Conservation (phyloP, 805 yeast genomes). For the Kluyveromyces dobzhanskii region DNA sequence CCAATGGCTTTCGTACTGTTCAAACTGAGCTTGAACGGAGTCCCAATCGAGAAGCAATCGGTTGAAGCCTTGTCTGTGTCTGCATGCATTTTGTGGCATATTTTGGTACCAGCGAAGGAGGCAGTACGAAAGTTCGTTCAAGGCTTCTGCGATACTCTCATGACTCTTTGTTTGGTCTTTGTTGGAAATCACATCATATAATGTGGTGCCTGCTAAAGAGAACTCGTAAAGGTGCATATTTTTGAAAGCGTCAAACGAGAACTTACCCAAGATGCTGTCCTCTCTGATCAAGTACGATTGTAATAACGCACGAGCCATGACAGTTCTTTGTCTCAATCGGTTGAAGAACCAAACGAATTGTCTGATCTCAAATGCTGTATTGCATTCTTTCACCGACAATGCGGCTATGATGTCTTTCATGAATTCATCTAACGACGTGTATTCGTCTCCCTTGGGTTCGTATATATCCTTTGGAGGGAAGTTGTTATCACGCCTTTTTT, state of each 20-base stretch:
- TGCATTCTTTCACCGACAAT: constrained; percentile 25
- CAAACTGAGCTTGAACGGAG: constrained; percentile 68
- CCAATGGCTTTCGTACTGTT: constrained; percentile 47
- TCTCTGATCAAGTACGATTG: constrained; percentile 57
- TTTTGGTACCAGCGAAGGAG: constrained; percentile 37
- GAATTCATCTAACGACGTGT: constrained; percentile 22
- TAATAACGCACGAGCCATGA: constrained; percentile 52
- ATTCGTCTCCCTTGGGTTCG: constrained; percentile 25
- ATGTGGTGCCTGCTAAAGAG: constrained; percentile 14
- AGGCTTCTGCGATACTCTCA: background rate
- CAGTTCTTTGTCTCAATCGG: constrained; percentile 29
- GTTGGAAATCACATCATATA: background rate
- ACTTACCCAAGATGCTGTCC: constrained; percentile 46
- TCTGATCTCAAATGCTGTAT: constrained; percentile 24
- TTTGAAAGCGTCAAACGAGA: constrained; percentile 31
- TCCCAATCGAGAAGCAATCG: constrained; percentile 59
- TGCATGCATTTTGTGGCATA: constrained; percentile 59
- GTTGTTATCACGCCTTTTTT: constrained; percentile 39
- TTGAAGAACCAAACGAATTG: constrained; percentile 30
- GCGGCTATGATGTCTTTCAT: constrained; percentile 34
- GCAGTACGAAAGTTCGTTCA: constrained; percentile 42
- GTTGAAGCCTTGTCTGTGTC: constrained; percentile 71
- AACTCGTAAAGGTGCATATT: constrained; percentile 37
- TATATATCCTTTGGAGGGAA: constrained; percentile 35
- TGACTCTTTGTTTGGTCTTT: constrained; percentile 4